Evolutionary conservation across 2,329 filamentous ascomycete genomes (phyloP), one percentile per base, ranked within the genome.

Genomic region (Beauveria sp.): DNA sequence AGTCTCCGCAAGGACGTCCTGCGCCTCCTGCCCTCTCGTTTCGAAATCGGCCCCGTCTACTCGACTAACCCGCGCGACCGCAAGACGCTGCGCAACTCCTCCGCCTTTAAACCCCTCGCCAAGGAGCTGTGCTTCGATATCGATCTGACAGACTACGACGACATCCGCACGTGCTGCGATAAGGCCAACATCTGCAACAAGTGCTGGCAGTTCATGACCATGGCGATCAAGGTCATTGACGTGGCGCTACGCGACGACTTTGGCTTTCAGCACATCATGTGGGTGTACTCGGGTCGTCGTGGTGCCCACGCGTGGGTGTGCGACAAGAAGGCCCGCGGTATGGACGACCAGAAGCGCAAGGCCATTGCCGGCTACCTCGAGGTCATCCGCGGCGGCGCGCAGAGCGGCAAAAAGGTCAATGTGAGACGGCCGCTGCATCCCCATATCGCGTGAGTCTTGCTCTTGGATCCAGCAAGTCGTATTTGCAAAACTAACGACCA

Each of bases 81-180:
- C 70, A 99, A 98, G 77, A 88, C 88, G 0, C 76, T 98, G 40
- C 86, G 88, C 59, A 93, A 92, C 74, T 84, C 88, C 42, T 85
- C 86, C 53, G 86, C 90, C 9, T 97, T 99, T 77, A 89, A 88
- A 65, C 93, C 95, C 0, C 75, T 97, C 38, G 84, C 90, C 61
- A 99, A 99, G 74, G 95, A 99, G 74, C 79, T 99, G 45, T 96
- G 96, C 69, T 98, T 99, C 75, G 95, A 99, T 88, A 98, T 99
- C 69, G 95, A 99, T 83, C 84, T 99, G 84, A 98, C 95, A 60
- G 95, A 98, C 77, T 99, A 99, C 76, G 95, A 99, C 73, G 91
- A 96, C 66, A 90, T 99, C 66, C 88, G 95, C 67, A 97, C 93
- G 31, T 99, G 95, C 77, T 99, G 95, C 73, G 87, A 88, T 69